Evolutionary conservation across 2,329 filamentous ascomycete species (phyloP).

Genomic region (Calonectria montana): DNA sequence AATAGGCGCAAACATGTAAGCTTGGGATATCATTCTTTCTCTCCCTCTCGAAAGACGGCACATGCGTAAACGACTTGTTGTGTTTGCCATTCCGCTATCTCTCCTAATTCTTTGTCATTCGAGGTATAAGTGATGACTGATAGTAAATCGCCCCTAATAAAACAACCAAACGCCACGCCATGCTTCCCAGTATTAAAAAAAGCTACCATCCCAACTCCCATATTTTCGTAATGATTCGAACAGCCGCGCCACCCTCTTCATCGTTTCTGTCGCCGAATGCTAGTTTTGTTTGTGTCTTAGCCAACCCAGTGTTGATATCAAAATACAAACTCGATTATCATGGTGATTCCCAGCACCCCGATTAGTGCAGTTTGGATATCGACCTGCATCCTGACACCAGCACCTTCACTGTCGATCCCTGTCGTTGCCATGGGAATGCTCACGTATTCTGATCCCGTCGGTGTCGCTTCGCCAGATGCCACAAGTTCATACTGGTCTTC

Average conservation of each 20-base stretch:
- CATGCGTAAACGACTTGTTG: not conserved
- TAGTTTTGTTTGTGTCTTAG: not conserved
- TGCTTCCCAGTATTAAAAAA: not conserved
- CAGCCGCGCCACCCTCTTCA: not conserved
- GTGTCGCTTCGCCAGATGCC: conserved; percentile 32
- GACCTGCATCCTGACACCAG: not conserved
- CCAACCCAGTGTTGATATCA: not conserved
- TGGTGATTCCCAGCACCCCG: conserved; percentile 7
- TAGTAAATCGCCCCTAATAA: not conserved
- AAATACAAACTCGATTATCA: conserved; percentile 18
- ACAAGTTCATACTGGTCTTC: conserved; percentile 42
- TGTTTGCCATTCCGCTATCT: not conserved
- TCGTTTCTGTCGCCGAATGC: not conserved
- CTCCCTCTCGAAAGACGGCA: not conserved
- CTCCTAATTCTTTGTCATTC: not conserved
- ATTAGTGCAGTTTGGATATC: conserved; percentile 1
- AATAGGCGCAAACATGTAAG: not conserved
- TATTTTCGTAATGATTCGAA: not conserved
- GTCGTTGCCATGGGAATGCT: conserved; percentile 31
- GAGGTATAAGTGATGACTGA: not conserved
- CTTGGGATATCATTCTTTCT: not conserved
- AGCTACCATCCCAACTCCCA: not conserved
- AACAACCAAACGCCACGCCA: not conserved
- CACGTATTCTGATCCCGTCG: conserved; percentile 27
- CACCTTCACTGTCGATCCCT: conserved; percentile 13